Percentiles rank a stretch among this genome's conserved stretches.
Conservation (phyloP, 805 yeast genomes). For the Nakazawaea ishiwadae region DNA sequence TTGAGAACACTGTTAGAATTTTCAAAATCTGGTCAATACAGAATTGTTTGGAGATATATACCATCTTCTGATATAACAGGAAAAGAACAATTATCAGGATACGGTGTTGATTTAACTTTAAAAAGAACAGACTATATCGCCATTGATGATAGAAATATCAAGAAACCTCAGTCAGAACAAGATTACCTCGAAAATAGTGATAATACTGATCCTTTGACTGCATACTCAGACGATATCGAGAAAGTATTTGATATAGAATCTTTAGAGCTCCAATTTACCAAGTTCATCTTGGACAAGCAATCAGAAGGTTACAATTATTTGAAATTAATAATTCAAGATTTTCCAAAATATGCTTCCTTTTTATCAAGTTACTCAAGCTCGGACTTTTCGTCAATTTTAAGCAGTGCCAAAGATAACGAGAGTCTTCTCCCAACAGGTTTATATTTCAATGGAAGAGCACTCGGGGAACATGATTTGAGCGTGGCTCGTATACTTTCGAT, state of each 20-base stretch:
- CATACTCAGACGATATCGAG: conserved; percentile 25
- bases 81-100: conserved; percentile 42
- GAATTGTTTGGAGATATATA: conserved; percentile 73
- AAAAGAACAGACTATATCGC: conserved; percentile 66
- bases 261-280: conserved; percentile 36
- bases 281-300: conserved; percentile 29
- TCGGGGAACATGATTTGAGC: conserved; percentile 41
- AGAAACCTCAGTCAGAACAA: too few relatives aligned
- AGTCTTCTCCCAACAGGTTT: too few relatives aligned
- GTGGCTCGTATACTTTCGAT: conserved; percentile 34
- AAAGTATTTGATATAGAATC: conserved; percentile 27
- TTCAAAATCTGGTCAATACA: conserved; percentile 59
- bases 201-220: conserved; percentile 17
- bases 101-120: conserved; percentile 59
- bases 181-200: background rate
- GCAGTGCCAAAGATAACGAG: too few relatives aligned
- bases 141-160: conserved; percentile 51
- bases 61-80: conserved; percentile 25
- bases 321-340: conserved; percentile 37
- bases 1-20: conserved; percentile 55
- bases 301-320: conserved; percentile 33
- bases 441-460: conserved; percentile 65
- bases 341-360: conserved; percentile 49
- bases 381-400: conserved; percentile 5
- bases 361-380: conserved; percentile 23